A percentile compares a stretch with the other conserved stretches of the same genome.
Evolutionary conservation across 306 rosid genomes (phyloP).

Genomic region (Potentilla sterilis): DNA sequence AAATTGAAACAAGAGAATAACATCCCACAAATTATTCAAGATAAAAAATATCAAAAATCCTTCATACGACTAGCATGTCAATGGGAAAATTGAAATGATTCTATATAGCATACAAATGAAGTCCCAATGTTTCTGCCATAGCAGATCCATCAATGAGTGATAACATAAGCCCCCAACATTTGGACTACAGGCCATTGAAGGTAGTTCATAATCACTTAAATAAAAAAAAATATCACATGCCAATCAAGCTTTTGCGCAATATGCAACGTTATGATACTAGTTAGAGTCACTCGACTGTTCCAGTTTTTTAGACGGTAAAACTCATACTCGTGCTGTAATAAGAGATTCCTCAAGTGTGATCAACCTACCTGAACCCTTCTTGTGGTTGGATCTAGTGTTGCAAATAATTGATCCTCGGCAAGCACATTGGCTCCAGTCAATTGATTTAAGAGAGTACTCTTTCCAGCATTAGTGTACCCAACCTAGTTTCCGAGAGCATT

Average conservation of each 20-base stretch:
- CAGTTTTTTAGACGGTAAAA: not conserved
- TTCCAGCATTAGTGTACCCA: constrained; percentile 98
- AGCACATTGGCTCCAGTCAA: constrained; percentile 94
- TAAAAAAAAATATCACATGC: not conserved
- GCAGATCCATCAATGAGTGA: not conserved
- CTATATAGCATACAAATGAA: not conserved
- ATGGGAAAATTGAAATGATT: not conserved
- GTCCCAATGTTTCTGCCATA: not conserved
- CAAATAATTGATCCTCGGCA: constrained; percentile 93
- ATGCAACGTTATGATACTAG: not conserved
- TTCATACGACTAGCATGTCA: not conserved
- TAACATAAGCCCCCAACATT: not conserved
- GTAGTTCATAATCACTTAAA: not conserved
- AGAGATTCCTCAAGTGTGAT: constrained; percentile 24
- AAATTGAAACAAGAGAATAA: constrained; percentile 20
- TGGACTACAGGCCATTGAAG: not conserved
- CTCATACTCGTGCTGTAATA: not conserved
- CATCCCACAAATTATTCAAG: constrained; percentile 13
- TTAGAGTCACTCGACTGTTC: constrained; percentile 2
- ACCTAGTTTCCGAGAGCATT: constrained; percentile 50
- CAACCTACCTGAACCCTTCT: constrained; percentile 91
- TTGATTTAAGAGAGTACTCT: constrained; percentile 90
- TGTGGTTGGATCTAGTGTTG: constrained; percentile 97
- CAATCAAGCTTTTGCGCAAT: not conserved
- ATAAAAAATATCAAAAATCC: not conserved